Percentiles rank a stretch among this genome's conserved stretches.
phyloP scores from a whole-genome alignment of 192 early-diverging fungal genomes.

The Coemansia sp. region DNA sequence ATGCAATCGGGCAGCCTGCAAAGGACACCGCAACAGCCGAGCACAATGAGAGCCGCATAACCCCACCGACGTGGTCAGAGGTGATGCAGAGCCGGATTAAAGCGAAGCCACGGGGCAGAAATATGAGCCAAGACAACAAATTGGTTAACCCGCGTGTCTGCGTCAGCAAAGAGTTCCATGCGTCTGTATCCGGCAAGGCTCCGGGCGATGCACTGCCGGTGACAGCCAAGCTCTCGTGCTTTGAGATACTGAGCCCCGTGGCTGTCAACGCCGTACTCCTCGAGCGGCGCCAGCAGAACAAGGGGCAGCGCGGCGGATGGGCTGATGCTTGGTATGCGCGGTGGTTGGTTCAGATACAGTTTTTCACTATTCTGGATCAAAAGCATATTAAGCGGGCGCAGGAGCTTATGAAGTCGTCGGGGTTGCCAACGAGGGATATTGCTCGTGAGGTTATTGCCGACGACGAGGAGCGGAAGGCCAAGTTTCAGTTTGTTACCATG shows the following conservation, averaged over 20 bases:
- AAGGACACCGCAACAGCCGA: not conserved
- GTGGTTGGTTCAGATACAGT: slow-evolving; percentile 15
- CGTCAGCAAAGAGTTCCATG: not conserved
- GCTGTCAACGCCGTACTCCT: slow-evolving; percentile 1
- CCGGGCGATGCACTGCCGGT: not conserved
- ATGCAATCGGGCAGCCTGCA: not conserved
- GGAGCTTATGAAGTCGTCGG: not conserved
- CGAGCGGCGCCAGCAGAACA: not conserved
- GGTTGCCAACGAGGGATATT: not conserved
- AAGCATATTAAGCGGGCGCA: slow-evolving; percentile 1
- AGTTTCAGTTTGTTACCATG: slow-evolving; percentile 12
- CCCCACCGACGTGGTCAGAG: slow-evolving; percentile 20
- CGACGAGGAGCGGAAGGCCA: not conserved
- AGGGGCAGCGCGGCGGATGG: slow-evolving; percentile 6
- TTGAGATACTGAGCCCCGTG: slow-evolving; percentile 9
- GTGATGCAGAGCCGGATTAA: slow-evolving; percentile 19
- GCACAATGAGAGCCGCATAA: not conserved
- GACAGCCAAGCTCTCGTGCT: slow-evolving; percentile 4
- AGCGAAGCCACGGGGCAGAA: not conserved
- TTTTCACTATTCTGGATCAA: slow-evolving; percentile 9
- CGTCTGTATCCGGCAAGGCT: not conserved
- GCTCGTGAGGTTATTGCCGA: not conserved
- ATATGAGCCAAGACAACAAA: not conserved
- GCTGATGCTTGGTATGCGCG: slow-evolving; percentile 20
- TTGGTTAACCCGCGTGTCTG: not conserved